A percentile compares a stretch with the other conserved stretches of the same genome.
Evolutionary conservation across 306 rosid species (phyloP).

Genomic region (Hippophae rhamnoides): DNA sequence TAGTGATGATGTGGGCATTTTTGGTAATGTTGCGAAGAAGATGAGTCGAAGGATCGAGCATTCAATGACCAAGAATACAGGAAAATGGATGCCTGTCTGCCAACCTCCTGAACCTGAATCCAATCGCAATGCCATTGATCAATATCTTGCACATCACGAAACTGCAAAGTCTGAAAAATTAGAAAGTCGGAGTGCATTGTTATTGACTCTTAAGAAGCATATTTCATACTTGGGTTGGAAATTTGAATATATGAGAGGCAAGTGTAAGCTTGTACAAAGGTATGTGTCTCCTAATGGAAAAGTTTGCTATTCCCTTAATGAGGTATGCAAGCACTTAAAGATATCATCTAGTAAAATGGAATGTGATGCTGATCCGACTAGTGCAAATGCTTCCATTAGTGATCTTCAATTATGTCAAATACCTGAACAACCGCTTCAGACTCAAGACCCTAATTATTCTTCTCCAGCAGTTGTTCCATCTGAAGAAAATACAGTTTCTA

Average conservation of each 20-base stretch:
- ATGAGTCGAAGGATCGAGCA: conserved; percentile 7
- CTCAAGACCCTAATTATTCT: no score
- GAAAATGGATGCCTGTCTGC: conserved; percentile 27
- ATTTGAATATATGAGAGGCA: conserved; percentile 24
- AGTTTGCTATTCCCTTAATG: conserved; percentile 32
- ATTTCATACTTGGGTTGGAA: conserved; percentile 60
- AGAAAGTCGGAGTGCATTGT: background rate
- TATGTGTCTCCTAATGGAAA: conserved; percentile 34
- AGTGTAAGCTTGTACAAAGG: conserved; percentile 8
- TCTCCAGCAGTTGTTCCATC: no score
- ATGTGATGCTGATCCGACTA: no score
- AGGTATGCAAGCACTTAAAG: conserved; percentile 32
- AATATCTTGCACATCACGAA: conserved; percentile 14
- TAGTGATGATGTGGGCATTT: conserved; percentile 14
- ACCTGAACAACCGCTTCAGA: no score
- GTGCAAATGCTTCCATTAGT: no score
- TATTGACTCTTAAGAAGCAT: conserved; percentile 29
- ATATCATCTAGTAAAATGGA: conserved; percentile 3
- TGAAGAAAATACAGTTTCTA: no score
- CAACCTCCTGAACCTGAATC: conserved; percentile 23
- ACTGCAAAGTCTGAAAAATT: background rate
- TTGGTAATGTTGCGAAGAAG: background rate
- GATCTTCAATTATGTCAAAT: no score
- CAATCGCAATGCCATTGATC: conserved; percentile 39
- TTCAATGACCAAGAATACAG: background rate